Percentiles rank a stretch among this genome's conserved stretches.
Conservation (phyloP, 768 basidiomycete genomes). For the Russula sp. region DNA sequence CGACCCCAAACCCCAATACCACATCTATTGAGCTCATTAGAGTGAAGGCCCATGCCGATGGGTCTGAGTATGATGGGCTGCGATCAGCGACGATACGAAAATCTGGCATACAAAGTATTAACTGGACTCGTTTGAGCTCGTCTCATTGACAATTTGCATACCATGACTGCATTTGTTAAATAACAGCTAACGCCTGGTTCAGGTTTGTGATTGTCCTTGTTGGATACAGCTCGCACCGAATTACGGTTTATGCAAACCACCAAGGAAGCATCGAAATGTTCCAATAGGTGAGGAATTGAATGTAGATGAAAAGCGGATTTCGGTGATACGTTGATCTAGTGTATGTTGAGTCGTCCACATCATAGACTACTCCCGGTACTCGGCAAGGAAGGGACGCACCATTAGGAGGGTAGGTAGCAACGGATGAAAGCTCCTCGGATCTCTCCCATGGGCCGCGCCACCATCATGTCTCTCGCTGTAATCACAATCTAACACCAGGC, state of each 20-base stretch:
- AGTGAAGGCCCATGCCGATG: background rate
- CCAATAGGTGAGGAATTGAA: background rate
- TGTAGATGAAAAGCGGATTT: background rate
- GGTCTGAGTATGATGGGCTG: background rate
- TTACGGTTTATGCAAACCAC: background rate
- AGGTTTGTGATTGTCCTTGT: background rate
- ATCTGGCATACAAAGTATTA: background rate
- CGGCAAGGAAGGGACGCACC: background rate
- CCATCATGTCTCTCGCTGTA: background rate
- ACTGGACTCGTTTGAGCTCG: background rate
- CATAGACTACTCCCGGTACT: background rate
- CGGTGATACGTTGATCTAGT: background rate
- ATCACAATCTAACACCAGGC: background rate
- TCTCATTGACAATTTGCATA: background rate
- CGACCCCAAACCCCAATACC: background rate
- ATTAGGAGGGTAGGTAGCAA: background rate
- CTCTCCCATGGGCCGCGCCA: background rate
- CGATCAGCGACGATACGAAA: background rate
- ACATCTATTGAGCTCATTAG: background rate
- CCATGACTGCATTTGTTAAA: background rate
- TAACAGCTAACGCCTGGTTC: background rate
- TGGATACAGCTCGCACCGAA: background rate
- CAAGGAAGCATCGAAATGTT: background rate
- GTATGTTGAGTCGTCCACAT: background rate
- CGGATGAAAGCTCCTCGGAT: background rate